A percentile compares a stretch with the other conserved stretches of the same genome.
Conservation (phyloP, 2,329 filamentous ascomycete species). For the Diplodia scrobiculata region DNA sequence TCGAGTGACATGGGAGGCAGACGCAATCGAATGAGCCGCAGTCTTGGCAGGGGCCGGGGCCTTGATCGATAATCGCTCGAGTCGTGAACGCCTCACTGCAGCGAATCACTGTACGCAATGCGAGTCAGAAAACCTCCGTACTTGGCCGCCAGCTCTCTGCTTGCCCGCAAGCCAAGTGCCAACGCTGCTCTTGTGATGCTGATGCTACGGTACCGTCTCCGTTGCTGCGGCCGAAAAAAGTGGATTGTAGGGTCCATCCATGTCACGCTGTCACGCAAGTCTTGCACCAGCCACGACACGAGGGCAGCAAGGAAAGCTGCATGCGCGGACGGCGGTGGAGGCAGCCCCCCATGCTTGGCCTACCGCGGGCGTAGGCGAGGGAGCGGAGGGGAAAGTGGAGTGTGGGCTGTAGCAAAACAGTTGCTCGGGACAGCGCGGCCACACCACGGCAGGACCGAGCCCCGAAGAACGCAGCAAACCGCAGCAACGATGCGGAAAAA, state of each 20-base stretch:
- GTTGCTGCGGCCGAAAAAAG: not conserved
- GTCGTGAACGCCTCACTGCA: not conserved
- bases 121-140: not conserved
- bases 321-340: constrained; percentile 15
- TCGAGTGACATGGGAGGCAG: constrained; percentile 9
- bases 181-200: not conserved
- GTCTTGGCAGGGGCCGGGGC: constrained; percentile 21
- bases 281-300: constrained; percentile 1
- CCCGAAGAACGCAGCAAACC: constrained; percentile 1
- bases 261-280: constrained; percentile 18
- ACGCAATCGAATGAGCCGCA: constrained; percentile 11
- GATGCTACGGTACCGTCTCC: not conserved
- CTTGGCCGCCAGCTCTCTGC: not conserved
- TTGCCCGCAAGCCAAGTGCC: not conserved
- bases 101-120: not conserved
- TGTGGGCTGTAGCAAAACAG: not conserved
- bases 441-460: constrained; percentile 5
- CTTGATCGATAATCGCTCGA: not conserved
- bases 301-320: not conserved
- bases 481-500: not conserved
- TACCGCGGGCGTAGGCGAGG: constrained; percentile 1
- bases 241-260: not conserved
- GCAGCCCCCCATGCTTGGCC: constrained; percentile 3
- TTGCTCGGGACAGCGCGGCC: not conserved
- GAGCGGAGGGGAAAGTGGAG: not conserved